phyloP scores from a whole-genome alignment of 2,329 filamentous ascomycete genomes.

The Gaeumannomyces tritici region DNA sequence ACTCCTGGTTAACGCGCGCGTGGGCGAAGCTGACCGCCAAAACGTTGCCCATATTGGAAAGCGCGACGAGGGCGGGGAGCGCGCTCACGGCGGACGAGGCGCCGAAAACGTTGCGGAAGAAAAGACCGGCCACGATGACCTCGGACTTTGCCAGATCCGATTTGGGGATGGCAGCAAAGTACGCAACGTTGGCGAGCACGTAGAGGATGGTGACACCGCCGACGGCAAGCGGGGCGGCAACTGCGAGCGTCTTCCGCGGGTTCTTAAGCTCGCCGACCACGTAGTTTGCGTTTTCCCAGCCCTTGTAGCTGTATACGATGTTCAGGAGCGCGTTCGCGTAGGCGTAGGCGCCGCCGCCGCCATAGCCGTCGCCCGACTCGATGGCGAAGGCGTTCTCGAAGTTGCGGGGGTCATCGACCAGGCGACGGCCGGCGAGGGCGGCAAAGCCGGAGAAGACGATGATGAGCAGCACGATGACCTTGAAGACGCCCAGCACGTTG shows the following conservation, averaged over 20 bases:
- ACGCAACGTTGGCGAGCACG: constrained; percentile 47
- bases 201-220: constrained; percentile 44
- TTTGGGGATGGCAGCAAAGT: constrained; percentile 48
- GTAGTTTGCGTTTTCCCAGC: constrained; percentile 45
- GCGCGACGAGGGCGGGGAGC: constrained; percentile 47
- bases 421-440: constrained; percentile 53
- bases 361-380: constrained; percentile 3
- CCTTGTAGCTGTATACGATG: constrained; percentile 45
- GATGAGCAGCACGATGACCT: constrained; percentile 48
- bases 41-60: constrained; percentile 54
- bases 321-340: constrained; percentile 43
- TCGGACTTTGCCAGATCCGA: constrained; percentile 43
- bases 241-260: constrained; percentile 46
- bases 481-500: constrained; percentile 51
- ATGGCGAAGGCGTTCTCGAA: constrained; percentile 95
- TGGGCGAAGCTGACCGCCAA: constrained; percentile 54
- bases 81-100: constrained; percentile 34
- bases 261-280: constrained; percentile 47
- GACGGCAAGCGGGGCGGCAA: constrained; percentile 45
- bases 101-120: constrained; percentile 48
- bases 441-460: constrained; percentile 53
- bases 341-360: constrained; percentile 19
- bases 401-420: constrained; percentile 97
- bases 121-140: constrained; percentile 43
- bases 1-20: constrained; percentile 50